Conservation (phyloP, 495 filamentous ascomycete species). For the Neurospora sp. region DNA sequence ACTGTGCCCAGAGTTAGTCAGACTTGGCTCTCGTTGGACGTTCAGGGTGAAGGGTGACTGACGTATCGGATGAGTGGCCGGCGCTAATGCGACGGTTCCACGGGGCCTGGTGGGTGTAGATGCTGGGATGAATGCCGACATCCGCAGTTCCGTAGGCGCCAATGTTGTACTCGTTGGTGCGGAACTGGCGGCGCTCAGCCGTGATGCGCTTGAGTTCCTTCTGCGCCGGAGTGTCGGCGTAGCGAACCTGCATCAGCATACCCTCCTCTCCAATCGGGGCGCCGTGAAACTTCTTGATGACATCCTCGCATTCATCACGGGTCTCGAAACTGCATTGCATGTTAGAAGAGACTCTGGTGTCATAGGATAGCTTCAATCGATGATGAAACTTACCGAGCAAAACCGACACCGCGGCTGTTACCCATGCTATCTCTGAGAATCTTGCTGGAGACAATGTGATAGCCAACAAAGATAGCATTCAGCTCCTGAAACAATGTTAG, state of each 20-base stretch:
- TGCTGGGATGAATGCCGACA: conserved; percentile 38
- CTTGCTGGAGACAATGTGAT: conserved; percentile 78
- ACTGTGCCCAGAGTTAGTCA: conserved; percentile 10
- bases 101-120: conserved; percentile 24
- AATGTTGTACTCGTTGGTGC: conserved; percentile 87
- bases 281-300: conserved; percentile 77
- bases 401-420: conserved; percentile 91
- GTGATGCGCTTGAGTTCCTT: conserved; percentile 93
- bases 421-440: conserved; percentile 84
- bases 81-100: conserved; percentile 20
- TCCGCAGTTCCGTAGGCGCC: conserved; percentile 46
- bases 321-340: conserved; percentile 58
- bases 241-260: conserved; percentile 82
- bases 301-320: conserved; percentile 75
- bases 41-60: not conserved
- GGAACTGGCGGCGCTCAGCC: conserved; percentile 82
- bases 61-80: conserved; percentile 19
- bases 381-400: conserved; percentile 65
- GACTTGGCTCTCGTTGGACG: not conserved
- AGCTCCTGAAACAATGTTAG: conserved; percentile 45
- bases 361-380: too few species aligned
- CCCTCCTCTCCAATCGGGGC: conserved; percentile 57
- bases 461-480: conserved; percentile 68
- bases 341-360: conserved; percentile 12
- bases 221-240: conserved; percentile 91